Percentiles rank a stretch among this genome's conserved stretches.
These are phyloP conservation scores for Immersiella caudata DNA, from an alignment of 495 filamentous ascomycete species.

Conservation along the genomic window DNA sequence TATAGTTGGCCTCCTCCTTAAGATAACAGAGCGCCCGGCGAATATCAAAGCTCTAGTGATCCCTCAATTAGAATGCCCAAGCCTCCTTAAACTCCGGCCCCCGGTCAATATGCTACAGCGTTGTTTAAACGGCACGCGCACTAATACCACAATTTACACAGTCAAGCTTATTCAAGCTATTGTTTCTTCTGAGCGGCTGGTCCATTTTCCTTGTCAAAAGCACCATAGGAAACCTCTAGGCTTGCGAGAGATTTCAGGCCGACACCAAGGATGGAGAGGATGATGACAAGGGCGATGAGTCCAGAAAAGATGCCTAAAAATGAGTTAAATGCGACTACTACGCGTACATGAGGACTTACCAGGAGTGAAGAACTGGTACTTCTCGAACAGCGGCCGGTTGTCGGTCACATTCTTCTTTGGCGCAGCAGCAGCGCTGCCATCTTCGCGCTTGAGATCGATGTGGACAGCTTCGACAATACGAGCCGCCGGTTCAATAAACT, in stretches of 20 bases:
- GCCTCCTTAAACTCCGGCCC: conserved; percentile 27
- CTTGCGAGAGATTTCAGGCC: conserved; percentile 75
- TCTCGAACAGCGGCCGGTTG: conserved; percentile 73
- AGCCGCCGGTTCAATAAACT: conserved; percentile 40
- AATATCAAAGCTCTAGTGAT: conserved; percentile 14
- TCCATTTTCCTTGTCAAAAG: conserved; percentile 95
- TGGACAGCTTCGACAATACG: conserved; percentile 31
- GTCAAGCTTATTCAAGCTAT: conserved; percentile 11
- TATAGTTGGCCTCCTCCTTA: background rate
- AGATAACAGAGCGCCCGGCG: conserved; percentile 4
- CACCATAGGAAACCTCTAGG: conserved; percentile 85
- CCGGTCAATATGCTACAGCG: conserved; percentile 21
- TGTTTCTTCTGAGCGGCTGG: conserved; percentile 85
- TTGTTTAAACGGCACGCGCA: background rate
- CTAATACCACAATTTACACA: background rate
- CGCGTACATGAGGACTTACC: conserved; percentile 32
- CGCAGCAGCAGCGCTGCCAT: conserved; percentile 4
- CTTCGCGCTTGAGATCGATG: conserved; percentile 52
- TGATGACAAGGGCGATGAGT: conserved; percentile 61
- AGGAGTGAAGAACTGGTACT: conserved; percentile 88
- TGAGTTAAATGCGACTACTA: background rate
- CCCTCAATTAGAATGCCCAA: conserved; percentile 21
- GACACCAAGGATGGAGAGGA: conserved; percentile 75
- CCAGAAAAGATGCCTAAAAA: conserved; percentile 71
- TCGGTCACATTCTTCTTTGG: conserved; percentile 29